phyloP scores from a whole-genome alignment of 2,329 filamentous ascomycete species.

The Cordyceps militaris region DNA sequence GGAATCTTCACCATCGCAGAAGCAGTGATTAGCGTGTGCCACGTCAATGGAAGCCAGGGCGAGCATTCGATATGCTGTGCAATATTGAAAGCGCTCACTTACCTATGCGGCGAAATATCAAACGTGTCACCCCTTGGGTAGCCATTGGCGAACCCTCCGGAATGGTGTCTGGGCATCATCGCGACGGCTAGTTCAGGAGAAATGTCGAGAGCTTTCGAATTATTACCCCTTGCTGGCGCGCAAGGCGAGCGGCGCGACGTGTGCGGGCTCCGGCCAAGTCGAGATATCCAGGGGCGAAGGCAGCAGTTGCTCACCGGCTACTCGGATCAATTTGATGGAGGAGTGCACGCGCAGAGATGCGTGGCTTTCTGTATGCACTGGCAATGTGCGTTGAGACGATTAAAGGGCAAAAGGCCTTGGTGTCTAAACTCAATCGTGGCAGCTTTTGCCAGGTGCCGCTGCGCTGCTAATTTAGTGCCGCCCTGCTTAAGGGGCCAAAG shows the following conservation, averaged over 20 bases:
- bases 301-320: not conserved
- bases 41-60: not conserved
- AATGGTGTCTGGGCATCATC: slow-evolving; percentile 81
- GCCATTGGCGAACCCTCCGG: slow-evolving; percentile 71
- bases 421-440: slow-evolving; percentile 10
- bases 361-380: not conserved
- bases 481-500: not conserved
- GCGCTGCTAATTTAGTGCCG: not conserved
- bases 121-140: slow-evolving; percentile 73
- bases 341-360: not conserved
- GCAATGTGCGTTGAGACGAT: slow-evolving; percentile 4
- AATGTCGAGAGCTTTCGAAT: not conserved
- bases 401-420: not conserved
- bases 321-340: not conserved
- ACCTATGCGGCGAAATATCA: slow-evolving; percentile 86
- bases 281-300: not conserved
- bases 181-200: slow-evolving; percentile 33
- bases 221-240: slow-evolving; percentile 12
- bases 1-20: slow-evolving; percentile 54
- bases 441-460: slow-evolving; percentile 11
- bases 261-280: not conserved
- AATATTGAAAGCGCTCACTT: slow-evolving; percentile 26
- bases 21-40: not conserved
- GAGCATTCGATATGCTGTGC: not conserved
- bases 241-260: slow-evolving; percentile 6